Conservation (phyloP, 352 stramenopile species). For the Phytophthora ramorum region DNA sequence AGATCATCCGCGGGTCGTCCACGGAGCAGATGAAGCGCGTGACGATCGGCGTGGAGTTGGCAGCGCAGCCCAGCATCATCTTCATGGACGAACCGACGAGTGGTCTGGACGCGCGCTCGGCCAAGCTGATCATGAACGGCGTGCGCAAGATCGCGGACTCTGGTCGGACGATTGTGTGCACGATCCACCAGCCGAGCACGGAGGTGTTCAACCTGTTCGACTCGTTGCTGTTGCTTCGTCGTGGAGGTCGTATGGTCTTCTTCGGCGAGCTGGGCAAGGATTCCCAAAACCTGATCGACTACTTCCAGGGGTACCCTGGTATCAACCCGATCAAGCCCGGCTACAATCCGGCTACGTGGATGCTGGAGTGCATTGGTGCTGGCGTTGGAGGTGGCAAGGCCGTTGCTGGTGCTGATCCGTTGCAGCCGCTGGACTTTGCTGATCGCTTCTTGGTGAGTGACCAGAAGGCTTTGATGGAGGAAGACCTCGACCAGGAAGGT, state of each 20-base stretch:
- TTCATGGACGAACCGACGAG: no score
- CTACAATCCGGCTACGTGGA: constrained; percentile 57
- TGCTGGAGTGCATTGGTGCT: constrained; percentile 42
- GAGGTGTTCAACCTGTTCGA: constrained; percentile 39
- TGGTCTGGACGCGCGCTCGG: constrained; percentile 27
- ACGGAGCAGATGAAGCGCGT: no score
- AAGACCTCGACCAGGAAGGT: constrained; percentile 52
- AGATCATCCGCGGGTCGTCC: no score
- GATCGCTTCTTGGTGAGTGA: constrained; percentile 46
- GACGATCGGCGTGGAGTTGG: no score
- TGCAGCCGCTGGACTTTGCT: constrained; percentile 33
- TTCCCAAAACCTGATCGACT: constrained; percentile 54
- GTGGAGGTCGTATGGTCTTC: constrained; percentile 36
- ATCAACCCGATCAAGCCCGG: constrained; percentile 57
- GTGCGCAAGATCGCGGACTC: constrained; percentile 34
- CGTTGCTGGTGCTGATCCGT: constrained; percentile 23
- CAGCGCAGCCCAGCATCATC: no score
- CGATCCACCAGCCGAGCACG: constrained; percentile 32
- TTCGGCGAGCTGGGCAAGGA: constrained; percentile 53
- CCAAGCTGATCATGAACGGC: constrained; percentile 37
- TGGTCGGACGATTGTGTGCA: constrained; percentile 12
- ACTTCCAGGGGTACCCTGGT: constrained; percentile 70
- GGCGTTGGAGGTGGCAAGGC: constrained; percentile 41
- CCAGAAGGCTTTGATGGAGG: constrained; percentile 46
- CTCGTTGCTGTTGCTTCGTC: constrained; percentile 35